Percentiles rank a stretch among this genome's conserved stretches.
Conservation (phyloP, 1,284 basidiomycete species). For the Apiotrichum domesticum region DNA sequence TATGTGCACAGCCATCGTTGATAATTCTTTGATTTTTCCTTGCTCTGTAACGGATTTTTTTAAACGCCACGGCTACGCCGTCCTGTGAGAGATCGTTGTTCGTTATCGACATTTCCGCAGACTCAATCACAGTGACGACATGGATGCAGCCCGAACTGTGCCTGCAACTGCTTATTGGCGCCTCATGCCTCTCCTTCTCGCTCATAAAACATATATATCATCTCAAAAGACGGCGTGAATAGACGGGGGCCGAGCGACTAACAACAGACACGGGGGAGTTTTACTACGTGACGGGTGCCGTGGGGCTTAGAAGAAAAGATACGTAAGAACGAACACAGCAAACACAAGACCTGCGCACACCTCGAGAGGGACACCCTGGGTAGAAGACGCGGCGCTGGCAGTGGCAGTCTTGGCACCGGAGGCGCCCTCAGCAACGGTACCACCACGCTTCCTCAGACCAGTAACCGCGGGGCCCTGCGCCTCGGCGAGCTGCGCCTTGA, state of each 20-base stretch:
- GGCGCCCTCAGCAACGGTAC: conserved; percentile 19
- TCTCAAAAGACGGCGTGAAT: conserved; percentile 1
- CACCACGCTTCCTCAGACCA: conserved; percentile 41
- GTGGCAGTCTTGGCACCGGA: conserved; percentile 30
- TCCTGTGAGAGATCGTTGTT: too few species aligned
- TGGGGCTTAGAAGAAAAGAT: conserved; percentile 49
- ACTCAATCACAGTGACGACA: too few species aligned
- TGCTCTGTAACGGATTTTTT: too few species aligned
- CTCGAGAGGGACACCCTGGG: conserved; percentile 52
- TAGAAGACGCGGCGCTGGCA: conserved; percentile 14
- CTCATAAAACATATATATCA: conserved; percentile 3
- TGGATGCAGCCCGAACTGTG: too few species aligned
- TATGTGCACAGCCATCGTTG: too few species aligned
- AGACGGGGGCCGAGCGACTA: background rate
- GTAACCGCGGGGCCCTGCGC: conserved; percentile 33
- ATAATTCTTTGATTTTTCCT: too few species aligned
- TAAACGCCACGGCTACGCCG: too few species aligned
- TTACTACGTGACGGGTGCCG: background rate
- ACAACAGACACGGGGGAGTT: background rate
- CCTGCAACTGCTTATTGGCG: too few species aligned
- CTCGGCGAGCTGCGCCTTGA: conserved; percentile 34
- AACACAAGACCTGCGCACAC: conserved; percentile 52
- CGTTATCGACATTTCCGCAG: too few species aligned
- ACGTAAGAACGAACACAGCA: conserved; percentile 55
- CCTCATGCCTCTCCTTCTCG: too few species aligned